These are phyloP conservation scores for Mollisiaceae sp. DNA, from an alignment of 2,329 filamentous ascomycete genomes.

Conservation along the genomic window DNA sequence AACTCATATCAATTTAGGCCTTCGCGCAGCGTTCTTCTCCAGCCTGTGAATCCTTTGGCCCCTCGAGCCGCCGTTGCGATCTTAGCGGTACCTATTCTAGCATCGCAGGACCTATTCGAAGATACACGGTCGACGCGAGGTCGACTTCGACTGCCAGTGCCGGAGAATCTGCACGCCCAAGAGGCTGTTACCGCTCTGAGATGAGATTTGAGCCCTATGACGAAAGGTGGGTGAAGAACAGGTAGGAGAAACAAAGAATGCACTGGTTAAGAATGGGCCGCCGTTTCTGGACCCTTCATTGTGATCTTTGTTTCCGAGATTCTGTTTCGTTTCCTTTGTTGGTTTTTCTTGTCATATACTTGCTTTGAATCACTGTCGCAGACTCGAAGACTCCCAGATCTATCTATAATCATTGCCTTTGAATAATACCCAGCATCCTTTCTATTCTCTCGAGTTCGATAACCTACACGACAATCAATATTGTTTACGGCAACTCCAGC, in stretches of 20 bases:
- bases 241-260: slow-evolving; percentile 34
- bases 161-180: slow-evolving; percentile 17
- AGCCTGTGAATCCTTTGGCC: slow-evolving; percentile 31
- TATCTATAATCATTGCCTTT: not conserved
- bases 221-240: slow-evolving; percentile 25
- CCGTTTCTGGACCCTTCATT: slow-evolving; percentile 35
- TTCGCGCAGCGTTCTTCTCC: slow-evolving; percentile 15
- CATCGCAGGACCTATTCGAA: slow-evolving; percentile 38
- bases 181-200: slow-evolving; percentile 17
- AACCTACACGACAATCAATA: not conserved
- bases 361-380: slow-evolving; percentile 37
- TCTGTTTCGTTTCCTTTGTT: slow-evolving; percentile 34
- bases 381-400: slow-evolving; percentile 15
- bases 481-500: not conserved
- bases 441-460: not conserved
- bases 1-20: slow-evolving; percentile 15
- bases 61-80: slow-evolving; percentile 32
- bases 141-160: slow-evolving; percentile 21
- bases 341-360: slow-evolving; percentile 23
- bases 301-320: slow-evolving; percentile 38
- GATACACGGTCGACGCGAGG: slow-evolving; percentile 37
- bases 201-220: slow-evolving; percentile 24
- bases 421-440: not conserved
- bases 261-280: slow-evolving; percentile 20
- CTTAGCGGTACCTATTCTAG: slow-evolving; percentile 29